A percentile compares a stretch with the other conserved stretches of the same genome.
phyloP scores from a whole-genome alignment of 2,329 filamentous ascomycete species.

The Arthrobotrys entomopaga region DNA sequence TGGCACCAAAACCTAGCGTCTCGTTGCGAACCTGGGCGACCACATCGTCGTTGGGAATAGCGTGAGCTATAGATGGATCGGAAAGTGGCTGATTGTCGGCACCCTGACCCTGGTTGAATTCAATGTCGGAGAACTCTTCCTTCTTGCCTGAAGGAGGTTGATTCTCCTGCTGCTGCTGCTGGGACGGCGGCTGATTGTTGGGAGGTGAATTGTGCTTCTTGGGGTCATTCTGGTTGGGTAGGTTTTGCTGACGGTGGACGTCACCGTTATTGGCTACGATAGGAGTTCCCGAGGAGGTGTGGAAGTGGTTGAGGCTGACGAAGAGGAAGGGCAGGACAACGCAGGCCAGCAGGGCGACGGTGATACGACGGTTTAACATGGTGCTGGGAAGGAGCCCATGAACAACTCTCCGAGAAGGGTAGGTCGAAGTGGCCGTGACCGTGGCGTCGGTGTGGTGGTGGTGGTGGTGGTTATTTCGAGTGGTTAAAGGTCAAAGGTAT shows the following conservation, averaged over 20 bases:
- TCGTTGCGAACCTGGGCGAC: constrained; percentile 40
- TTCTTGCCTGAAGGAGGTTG: constrained; percentile 3
- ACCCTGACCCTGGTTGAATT: constrained; percentile 27
- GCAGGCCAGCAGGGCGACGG: constrained; percentile 33
- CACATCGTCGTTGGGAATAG: constrained; percentile 35
- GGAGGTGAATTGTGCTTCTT: neutral
- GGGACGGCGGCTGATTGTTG: neutral
- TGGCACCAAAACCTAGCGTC: constrained; percentile 49
- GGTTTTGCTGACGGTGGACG: neutral
- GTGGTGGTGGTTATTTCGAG: too few species aligned
- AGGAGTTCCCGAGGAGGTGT: constrained; percentile 5
- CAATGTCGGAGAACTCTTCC: constrained; percentile 47
- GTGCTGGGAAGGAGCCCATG: constrained; percentile 18
- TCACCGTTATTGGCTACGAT: neutral
- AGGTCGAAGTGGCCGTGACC: too few species aligned
- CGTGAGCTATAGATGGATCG: constrained; percentile 2
- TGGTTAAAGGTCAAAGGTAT: too few species aligned
- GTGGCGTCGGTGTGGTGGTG: too few species aligned
- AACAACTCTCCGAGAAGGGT: too few species aligned
- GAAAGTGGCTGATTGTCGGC: constrained; percentile 13
- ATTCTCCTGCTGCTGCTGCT: neutral
- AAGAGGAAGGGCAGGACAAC: constrained; percentile 42
- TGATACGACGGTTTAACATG: constrained; percentile 44
- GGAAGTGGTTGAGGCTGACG: constrained; percentile 32
- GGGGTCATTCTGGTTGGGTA: constrained; percentile 10